Conservation (phyloP, 2,329 filamentous ascomycete species). For the Proliferodiscus dingleyae region DNA sequence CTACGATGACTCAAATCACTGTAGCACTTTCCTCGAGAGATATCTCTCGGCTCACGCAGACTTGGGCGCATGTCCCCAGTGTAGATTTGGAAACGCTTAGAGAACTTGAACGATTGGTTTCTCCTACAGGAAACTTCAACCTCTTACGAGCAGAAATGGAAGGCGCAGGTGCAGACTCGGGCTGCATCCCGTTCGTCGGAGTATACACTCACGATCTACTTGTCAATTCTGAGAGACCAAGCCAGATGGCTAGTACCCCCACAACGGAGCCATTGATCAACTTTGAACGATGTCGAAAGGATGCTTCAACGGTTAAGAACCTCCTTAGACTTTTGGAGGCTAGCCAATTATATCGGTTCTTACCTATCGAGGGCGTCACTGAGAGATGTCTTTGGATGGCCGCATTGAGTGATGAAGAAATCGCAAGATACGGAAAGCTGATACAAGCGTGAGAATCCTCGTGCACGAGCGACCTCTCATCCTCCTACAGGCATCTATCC, state of each 20-base stretch:
- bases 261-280: constrained; percentile 68
- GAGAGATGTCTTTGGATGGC: constrained; percentile 84
- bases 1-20: constrained; percentile 75
- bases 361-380: constrained; percentile 70
- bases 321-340: constrained; percentile 73
- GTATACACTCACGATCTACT: constrained; percentile 80
- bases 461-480: neutral
- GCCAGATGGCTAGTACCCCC: constrained; percentile 65
- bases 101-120: constrained; percentile 68
- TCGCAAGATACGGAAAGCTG: constrained; percentile 41
- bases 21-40: constrained; percentile 73
- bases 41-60: constrained; percentile 60
- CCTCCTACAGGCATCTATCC: neutral
- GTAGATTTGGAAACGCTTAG: constrained; percentile 61
- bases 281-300: constrained; percentile 75
- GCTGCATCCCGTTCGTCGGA: constrained; percentile 80
- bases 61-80: constrained; percentile 66
- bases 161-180: constrained; percentile 53
- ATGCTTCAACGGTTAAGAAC: constrained; percentile 74
- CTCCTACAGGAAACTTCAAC: constrained; percentile 73
- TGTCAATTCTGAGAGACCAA: constrained; percentile 74
- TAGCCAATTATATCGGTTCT: constrained; percentile 68
- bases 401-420: constrained; percentile 70
- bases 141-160: constrained; percentile 79
- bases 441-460: constrained; percentile 26